Conservation (phyloP, 1,284 basidiomycete species). For the Taiwanofungus camphoratus region DNA sequence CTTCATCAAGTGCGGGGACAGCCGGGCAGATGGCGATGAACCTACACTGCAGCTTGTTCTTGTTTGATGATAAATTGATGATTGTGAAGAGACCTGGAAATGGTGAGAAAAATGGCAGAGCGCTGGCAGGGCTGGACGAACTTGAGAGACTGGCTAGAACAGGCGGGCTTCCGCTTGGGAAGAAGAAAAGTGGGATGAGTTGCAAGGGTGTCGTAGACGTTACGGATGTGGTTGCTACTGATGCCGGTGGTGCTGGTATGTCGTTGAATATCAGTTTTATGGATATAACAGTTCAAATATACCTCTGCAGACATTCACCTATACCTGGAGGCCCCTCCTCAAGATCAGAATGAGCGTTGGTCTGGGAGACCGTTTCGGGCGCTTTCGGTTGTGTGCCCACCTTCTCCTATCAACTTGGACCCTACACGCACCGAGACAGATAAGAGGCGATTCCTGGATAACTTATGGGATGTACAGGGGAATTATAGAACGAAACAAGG, state of each 20-base stretch:
- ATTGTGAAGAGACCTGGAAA: conserved; percentile 83
- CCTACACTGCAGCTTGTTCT: conserved; percentile 85
- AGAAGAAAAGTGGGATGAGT: conserved; percentile 77
- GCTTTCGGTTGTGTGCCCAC: conserved; percentile 67
- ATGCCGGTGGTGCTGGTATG: conserved; percentile 77
- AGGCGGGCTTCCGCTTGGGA: conserved; percentile 48
- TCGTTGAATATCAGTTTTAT: conserved; percentile 4
- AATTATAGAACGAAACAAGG: conserved; percentile 64
- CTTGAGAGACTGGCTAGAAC: conserved; percentile 67
- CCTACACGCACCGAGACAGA: conserved; percentile 55
- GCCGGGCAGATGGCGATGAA: conserved; percentile 15
- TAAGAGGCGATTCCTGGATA: conserved; percentile 82
- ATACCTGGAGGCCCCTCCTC: conserved; percentile 74
- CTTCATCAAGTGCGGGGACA: conserved; percentile 9
- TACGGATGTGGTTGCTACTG: conserved; percentile 77
- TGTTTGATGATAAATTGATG: conserved; percentile 94
- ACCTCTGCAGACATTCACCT: conserved; percentile 71
- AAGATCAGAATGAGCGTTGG: conserved; percentile 80
- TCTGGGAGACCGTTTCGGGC: conserved; percentile 76
- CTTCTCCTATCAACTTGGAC: conserved; percentile 56
- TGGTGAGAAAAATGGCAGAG: conserved; percentile 67
- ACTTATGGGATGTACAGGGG: conserved; percentile 82
- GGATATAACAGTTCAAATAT: background rate
- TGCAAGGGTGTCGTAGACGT: conserved; percentile 87
- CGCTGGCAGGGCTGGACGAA: conserved; percentile 82